Percentiles rank a stretch among this genome's conserved stretches.
phyloP scores from a whole-genome alignment of 2,329 filamentous ascomycete genomes.

The Fusarium setosum region DNA sequence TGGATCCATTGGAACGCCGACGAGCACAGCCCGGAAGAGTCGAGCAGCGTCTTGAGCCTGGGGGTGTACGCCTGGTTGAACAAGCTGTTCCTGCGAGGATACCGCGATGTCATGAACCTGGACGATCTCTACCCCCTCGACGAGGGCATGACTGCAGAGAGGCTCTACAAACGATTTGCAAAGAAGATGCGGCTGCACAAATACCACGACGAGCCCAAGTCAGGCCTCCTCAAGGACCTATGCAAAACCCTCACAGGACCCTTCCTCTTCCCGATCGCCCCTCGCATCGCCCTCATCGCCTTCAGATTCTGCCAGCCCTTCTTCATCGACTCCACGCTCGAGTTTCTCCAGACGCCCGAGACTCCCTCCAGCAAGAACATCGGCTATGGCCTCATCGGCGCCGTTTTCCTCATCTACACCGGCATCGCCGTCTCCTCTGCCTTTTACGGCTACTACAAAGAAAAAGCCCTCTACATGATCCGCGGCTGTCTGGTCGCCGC shows the following conservation, averaged over 20 bases:
- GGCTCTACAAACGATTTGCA: constrained; percentile 30
- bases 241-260: constrained; percentile 46
- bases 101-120: constrained; percentile 45
- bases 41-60: constrained; percentile 47
- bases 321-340: constrained; percentile 53
- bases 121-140: constrained; percentile 52
- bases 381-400: constrained; percentile 57
- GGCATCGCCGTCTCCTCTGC: constrained; percentile 54
- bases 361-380: constrained; percentile 30
- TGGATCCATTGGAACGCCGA: constrained; percentile 52
- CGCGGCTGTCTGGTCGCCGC: constrained; percentile 48
- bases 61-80: constrained; percentile 51
- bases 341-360: constrained; percentile 46
- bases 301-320: constrained; percentile 58
- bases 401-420: constrained; percentile 51
- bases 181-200: constrained; percentile 39
- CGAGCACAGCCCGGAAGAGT: constrained; percentile 53
- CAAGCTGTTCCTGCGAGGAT: constrained; percentile 50
- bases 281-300: constrained; percentile 51
- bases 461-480: constrained; percentile 47
- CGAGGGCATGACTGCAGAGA: constrained; percentile 36
- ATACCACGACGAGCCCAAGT: constrained; percentile 33
- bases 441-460: constrained; percentile 53
- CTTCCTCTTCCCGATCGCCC: constrained; percentile 49
- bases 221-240: constrained; percentile 46